Evolutionary conservation across 306 rosid species (phyloP), one percentile per base, ranked within the genome.

Genomic region (Alnus glutinosa): DNA sequence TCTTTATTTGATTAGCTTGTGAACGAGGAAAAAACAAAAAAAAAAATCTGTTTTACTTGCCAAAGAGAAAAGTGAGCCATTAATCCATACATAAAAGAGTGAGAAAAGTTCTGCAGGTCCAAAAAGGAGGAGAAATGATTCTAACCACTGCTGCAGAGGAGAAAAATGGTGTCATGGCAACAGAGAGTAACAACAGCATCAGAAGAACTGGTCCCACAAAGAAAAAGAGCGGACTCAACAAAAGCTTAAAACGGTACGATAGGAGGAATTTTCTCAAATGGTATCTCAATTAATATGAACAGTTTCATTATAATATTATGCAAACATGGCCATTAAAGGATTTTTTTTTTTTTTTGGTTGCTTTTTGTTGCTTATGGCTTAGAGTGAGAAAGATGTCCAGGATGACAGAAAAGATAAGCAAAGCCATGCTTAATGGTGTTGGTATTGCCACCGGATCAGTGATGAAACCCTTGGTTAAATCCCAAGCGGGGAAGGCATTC

Each of bases 401-500:
- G 79, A 94, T 86, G 97, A 94, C 98, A 54, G 97, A 93, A 36
- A 89, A 86, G 82, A 61, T 94, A 13, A 94, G 98, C 89, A 94
- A 92, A 79, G 61, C 97, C 11, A 77, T 92, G 92, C 97, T 94
- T 6, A 71, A 83, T 78, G 94, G 97, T 46, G 94, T 91, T 71
- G 97, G 97, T n/a, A 77, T 91, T 32, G 95, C 86, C 6, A 87
- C 95, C 34, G 92, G 94, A 74, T 61, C 94, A 73, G 91, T 91
- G 86, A 89, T 93, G 87, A 83, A 16, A 15, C 98, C 99, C 19
- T 77, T 89, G 64, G 83, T 91, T 44, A 91, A 83, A 13, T 95
- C 99, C 55, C 74, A 93, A 58, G 83, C 96, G 52, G 99, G 99
- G 78, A 89, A 90, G 79, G 84, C 92, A 57, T 89, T 93, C 83